Base-by-base conservation (phyloP, 2,329 filamentous ascomycete genomes). In the Verruconis gallopava region DNA sequence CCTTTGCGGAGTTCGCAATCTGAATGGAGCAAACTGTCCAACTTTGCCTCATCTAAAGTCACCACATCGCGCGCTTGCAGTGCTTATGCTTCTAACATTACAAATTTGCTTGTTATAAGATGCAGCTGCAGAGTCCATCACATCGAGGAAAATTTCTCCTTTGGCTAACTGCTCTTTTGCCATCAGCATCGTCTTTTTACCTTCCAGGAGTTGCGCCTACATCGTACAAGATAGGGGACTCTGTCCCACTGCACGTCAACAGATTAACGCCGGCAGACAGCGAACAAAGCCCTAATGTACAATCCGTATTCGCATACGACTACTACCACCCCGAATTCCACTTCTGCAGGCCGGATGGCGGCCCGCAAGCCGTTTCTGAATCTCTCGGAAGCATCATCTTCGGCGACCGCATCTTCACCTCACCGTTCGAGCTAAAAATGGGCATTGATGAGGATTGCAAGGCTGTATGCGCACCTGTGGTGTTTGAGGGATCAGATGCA, bases 391-490 rank as follows among this genome's bases (percentile, higher is more conserved):
- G 89, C 68, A 98, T 98, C 57, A 65, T 98, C 40, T 98, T 98
- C 53, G 91, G 91, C 51, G 91, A 98, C 64, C 77, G 91, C 44
- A 98, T 98, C 65, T 85, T 85, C 66, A 93, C 85, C n/a, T 96
- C 89, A 25, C 85, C 89, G 0, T 94, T 93, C 56, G 77, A 94
- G 56, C 68, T 96, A 46, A 74, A 77, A 50, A 95, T 98, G 88
- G 77, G 66, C 43, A 67, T 77, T 48, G 91, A 98, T 58, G 83
- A 95, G 61, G 79, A 79, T 0, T 98, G 91, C 68, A 91, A 89
- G 60, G 62, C 72, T 13, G 69, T 93, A 3, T 98, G 91, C 61
- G 65, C 70, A 20, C 69, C 73, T 33, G 71, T 14, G 15, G 6
- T 78, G 17, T 80, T 79, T 55, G 71, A 81, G 35, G 65, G 74